A percentile compares a stretch with the other conserved stretches of the same genome.
phyloP scores from a whole-genome alignment of 441 rosid genomes.

The Viola pubescens region DNA sequence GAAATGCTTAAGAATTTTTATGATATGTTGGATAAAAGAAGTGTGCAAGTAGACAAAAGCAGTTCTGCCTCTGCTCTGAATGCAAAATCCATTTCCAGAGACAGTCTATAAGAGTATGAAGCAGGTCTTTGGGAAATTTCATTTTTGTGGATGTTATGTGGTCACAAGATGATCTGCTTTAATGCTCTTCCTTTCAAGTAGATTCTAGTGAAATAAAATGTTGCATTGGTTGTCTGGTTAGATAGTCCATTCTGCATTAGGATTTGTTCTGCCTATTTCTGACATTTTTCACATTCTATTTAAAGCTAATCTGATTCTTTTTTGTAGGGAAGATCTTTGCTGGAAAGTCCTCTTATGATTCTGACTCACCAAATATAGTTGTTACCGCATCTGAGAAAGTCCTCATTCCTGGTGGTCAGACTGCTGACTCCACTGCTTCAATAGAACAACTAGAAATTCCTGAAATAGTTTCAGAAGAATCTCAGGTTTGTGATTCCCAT shows the following conservation, averaged over 20 bases:
- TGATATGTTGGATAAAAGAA: no score
- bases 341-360: slow-evolving; percentile 54
- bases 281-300: not conserved
- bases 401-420: slow-evolving; percentile 47
- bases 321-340: slow-evolving; percentile 65
- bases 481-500: slow-evolving; percentile 39
- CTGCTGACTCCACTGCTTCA: slow-evolving; percentile 35
- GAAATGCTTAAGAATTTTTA: no score
- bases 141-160: no score
- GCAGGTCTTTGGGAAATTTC: no score
- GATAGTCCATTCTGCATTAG: not conserved
- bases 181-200: no score
- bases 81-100: no score
- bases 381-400: slow-evolving; percentile 55
- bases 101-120: no score
- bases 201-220: no score
- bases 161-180: no score
- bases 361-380: slow-evolving; percentile 44
- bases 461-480: slow-evolving; percentile 33
- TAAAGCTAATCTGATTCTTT: slow-evolving; percentile 25
- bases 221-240: no score
- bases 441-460: slow-evolving; percentile 38
- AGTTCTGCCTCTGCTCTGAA: no score
- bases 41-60: no score
- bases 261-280: not conserved